A percentile compares a stretch with the other conserved stretches of the same genome.
These are phyloP conservation scores for Paramarasmius palmivorus DNA, from an alignment of 1,284 basidiomycete genomes.

Conservation along the genomic window DNA sequence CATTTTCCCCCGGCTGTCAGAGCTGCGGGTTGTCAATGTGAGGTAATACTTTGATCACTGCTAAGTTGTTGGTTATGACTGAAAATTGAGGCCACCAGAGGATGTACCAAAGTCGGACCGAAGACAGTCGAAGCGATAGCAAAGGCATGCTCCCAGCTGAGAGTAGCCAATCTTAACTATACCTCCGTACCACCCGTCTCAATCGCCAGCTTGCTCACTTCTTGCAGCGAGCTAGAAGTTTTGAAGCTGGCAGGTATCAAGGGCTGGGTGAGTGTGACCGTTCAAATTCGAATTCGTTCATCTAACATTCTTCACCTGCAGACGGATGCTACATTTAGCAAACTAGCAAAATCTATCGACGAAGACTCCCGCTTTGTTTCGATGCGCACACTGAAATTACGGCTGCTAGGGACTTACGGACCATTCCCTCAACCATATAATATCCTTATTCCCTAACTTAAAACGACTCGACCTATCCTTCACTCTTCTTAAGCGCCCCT, in stretches of 20 bases:
- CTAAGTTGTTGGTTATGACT: slow-evolving; percentile 4
- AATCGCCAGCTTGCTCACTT: slow-evolving; percentile 43
- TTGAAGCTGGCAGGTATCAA: slow-evolving; percentile 64
- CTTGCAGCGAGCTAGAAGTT: slow-evolving; percentile 47
- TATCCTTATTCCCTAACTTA: slow-evolving; percentile 50
- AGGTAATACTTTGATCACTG: slow-evolving; percentile 39
- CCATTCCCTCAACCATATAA: slow-evolving; percentile 39
- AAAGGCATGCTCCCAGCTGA: slow-evolving; percentile 43
- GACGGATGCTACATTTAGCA: slow-evolving; percentile 58
- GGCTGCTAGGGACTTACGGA: slow-evolving; percentile 57
- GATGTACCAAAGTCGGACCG: slow-evolving; percentile 55
- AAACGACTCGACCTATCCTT: slow-evolving; percentile 64
- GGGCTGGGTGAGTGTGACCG: slow-evolving; percentile 50
- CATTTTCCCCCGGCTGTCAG: slow-evolving; percentile 43
- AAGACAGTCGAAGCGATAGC: slow-evolving; percentile 47
- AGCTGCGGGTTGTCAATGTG: slow-evolving; percentile 48
- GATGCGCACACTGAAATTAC: slow-evolving; percentile 58
- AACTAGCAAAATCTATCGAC: slow-evolving; percentile 37
- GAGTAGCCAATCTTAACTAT: slow-evolving; percentile 58
- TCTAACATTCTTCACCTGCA: slow-evolving; percentile 23
- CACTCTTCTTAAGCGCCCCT: slow-evolving; percentile 48
- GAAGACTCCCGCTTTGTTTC: slow-evolving; percentile 32
- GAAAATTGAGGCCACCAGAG: slow-evolving; percentile 35
- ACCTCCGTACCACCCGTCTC: slow-evolving; percentile 54
- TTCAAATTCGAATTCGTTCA: neutral